phyloP scores from a whole-genome alignment of 441 rosid species.

The Lagerstroemia fauriei region DNA sequence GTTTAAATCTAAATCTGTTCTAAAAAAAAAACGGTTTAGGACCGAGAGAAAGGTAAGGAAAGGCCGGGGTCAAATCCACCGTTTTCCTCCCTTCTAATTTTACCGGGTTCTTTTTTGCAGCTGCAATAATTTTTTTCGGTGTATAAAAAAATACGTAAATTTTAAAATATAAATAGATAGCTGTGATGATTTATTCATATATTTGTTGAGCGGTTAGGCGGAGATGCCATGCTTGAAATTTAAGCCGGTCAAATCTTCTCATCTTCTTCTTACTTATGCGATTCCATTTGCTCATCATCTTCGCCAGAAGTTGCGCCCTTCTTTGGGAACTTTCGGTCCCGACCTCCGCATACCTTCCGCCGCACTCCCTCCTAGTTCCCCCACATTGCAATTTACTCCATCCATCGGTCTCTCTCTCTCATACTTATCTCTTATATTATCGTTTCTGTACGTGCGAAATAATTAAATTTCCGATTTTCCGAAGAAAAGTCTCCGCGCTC shows the following conservation, averaged over 20 bases:
- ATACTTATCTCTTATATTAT: background rate
- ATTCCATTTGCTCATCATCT: background rate
- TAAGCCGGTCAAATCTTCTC: background rate
- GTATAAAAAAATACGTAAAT: no score
- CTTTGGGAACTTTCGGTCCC: constrained; percentile 21
- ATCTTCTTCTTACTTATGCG: background rate
- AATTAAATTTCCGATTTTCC: no score
- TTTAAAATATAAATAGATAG: no score
- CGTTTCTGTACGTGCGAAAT: background rate
- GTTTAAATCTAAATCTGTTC: no score
- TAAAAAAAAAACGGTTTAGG: no score
- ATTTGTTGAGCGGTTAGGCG: background rate
- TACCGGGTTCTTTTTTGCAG: no score
- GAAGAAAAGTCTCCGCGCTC: no score
- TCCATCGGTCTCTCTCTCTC: background rate
- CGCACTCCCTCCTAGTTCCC: constrained; percentile 12
- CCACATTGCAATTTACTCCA: background rate
- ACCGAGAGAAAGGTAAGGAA: no score
- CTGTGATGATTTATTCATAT: no score
- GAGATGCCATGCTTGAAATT: background rate
- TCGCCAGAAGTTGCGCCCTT: constrained; percentile 17
- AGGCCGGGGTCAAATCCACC: no score
- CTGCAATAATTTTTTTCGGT: no score
- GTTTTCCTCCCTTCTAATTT: no score
- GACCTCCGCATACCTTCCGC: constrained; percentile 30